These are phyloP conservation scores for Ophidiomyces ophidiicola DNA, from an alignment of 2,329 filamentous ascomycete genomes.

Conservation along the genomic window DNA sequence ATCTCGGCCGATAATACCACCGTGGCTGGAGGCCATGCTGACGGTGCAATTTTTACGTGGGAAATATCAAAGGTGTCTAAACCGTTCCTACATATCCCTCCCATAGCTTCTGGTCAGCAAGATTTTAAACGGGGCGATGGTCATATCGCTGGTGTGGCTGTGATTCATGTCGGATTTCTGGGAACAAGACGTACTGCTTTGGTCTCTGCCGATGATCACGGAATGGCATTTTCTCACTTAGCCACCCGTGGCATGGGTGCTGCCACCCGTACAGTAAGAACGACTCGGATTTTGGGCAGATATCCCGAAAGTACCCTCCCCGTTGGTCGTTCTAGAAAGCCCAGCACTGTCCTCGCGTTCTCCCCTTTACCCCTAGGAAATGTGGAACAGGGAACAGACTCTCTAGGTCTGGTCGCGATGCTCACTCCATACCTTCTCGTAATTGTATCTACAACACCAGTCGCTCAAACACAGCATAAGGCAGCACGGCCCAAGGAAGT, in stretches of 20 bases:
- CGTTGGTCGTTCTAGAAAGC: constrained; percentile 59
- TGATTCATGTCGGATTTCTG: constrained; percentile 88
- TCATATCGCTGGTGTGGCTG: constrained; percentile 62
- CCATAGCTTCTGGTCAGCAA: constrained; percentile 54
- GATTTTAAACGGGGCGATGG: constrained; percentile 63
- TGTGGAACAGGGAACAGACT: constrained; percentile 74
- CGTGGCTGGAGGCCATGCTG: constrained; percentile 76
- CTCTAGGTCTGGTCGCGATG: constrained; percentile 83
- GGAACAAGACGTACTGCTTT: constrained; percentile 87
- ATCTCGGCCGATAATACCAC: constrained; percentile 91
- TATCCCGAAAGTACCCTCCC: constrained; percentile 59
- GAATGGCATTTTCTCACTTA: constrained; percentile 97
- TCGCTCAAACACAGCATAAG: constrained; percentile 95
- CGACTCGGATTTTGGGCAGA: constrained; percentile 75
- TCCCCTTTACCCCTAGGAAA: constrained; percentile 87
- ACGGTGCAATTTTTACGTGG: constrained; percentile 93
- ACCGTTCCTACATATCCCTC: constrained; percentile 78
- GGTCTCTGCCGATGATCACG: constrained; percentile 84
- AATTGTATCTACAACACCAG: constrained; percentile 90
- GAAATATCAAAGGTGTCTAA: constrained; percentile 70
- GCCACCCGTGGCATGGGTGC: constrained; percentile 82
- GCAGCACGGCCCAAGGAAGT: constrained; percentile 82
- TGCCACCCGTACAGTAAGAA: constrained; percentile 74
- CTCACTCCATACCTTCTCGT: constrained; percentile 90
- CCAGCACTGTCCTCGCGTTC: constrained; percentile 89